phyloP scores from a whole-genome alignment of 805 yeast species.

The Candida coleopterorum region DNA sequence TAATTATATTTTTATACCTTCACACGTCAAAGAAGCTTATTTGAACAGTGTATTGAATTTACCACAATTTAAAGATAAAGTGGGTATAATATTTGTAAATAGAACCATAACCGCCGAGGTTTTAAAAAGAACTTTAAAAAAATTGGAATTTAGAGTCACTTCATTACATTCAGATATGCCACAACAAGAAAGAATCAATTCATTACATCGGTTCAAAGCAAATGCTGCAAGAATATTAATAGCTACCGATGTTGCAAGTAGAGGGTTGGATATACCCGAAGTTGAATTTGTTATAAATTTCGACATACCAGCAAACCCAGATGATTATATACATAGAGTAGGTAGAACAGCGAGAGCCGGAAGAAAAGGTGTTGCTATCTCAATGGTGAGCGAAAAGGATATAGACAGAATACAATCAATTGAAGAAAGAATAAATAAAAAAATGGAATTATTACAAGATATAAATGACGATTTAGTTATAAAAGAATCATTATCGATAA shows the following conservation, averaged over 20 bases:
- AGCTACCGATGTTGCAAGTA: conserved; percentile 95
- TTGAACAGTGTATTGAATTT: conserved; percentile 62
- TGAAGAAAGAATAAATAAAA: conserved; percentile 75
- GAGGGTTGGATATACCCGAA: conserved; percentile 94
- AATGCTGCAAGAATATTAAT: conserved; percentile 88
- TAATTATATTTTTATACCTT: conserved; percentile 72
- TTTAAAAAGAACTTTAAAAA: conserved; percentile 68
- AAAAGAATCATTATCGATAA: conserved; percentile 61
- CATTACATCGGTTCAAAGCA: conserved; percentile 89
- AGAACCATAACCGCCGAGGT: conserved; percentile 88
- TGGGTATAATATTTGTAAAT: conserved; percentile 87
- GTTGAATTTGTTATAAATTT: conserved; percentile 88
- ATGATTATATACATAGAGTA: conserved; percentile 92
- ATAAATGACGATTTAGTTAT: conserved; percentile 76
- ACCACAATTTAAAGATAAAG: conserved; percentile 57
- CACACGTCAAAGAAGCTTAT: conserved; percentile 86
- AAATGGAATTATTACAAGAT: conserved; percentile 70
- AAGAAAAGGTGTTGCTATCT: conserved; percentile 74
- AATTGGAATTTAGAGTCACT: conserved; percentile 74
- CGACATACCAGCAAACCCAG: conserved; percentile 94
- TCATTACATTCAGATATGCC: conserved; percentile 94
- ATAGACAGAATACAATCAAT: conserved; percentile 76
- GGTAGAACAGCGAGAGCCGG: conserved; percentile 99
- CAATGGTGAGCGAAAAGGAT: conserved; percentile 83
- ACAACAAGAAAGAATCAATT: conserved; percentile 84